A percentile compares a stretch with the other conserved stretches of the same genome.
phyloP scores from a whole-genome alignment of 306 rosid genomes.

The Rosa chinensis region DNA sequence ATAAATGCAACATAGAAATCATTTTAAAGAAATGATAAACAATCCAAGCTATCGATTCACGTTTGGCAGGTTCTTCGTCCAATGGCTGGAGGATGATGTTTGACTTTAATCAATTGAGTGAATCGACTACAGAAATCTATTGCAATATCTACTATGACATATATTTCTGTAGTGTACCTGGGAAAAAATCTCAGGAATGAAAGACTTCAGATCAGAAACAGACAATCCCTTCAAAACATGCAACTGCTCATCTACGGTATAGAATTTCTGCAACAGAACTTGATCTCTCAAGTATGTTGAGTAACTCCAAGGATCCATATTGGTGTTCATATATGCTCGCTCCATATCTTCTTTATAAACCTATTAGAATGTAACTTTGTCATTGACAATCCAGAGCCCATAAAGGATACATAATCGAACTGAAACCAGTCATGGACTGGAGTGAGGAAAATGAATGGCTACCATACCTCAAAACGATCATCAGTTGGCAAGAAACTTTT shows the following conservation, averaged over 20 bases:
- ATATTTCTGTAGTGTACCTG: constrained; percentile 53
- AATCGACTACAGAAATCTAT: not conserved
- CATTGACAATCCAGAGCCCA: constrained; percentile 29
- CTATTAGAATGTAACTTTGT: constrained; percentile 42
- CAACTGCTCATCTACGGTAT: constrained; percentile 71
- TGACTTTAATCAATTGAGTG: not conserved
- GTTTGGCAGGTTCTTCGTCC: not conserved
- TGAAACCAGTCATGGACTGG: constrained; percentile 3
- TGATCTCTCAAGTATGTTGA: constrained; percentile 73
- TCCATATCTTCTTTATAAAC: constrained; percentile 80
- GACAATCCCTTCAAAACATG: constrained; percentile 50
- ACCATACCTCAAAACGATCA: constrained; percentile 69
- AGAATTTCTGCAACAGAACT: constrained; percentile 71
- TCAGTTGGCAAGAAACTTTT: constrained; percentile 66
- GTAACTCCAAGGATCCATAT: constrained; percentile 88
- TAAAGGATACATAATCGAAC: not conserved
- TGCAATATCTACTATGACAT: not conserved
- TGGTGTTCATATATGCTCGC: constrained; percentile 69
- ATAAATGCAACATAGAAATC: too few species aligned
- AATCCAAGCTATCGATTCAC: not conserved
- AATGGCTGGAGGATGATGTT: not conserved
- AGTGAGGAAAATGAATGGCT: constrained; percentile 14
- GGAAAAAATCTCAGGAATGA: constrained; percentile 74
- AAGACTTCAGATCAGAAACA: constrained; percentile 62
- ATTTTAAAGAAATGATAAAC: not conserved